Conservation (phyloP, 306 rosid genomes). For the Rubus idaeus region DNA sequence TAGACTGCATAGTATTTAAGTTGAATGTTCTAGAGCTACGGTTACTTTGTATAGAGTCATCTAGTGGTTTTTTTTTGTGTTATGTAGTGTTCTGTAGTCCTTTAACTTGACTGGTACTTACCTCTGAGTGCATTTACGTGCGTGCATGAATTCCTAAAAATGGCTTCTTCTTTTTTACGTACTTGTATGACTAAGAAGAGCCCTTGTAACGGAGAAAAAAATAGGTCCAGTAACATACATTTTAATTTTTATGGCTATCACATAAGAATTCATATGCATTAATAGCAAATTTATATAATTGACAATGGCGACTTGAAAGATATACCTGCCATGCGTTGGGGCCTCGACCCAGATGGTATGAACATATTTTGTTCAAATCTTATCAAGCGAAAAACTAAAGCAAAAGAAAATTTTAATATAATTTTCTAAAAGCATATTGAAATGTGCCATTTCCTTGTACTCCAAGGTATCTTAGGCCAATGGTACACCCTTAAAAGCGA, state of each 20-base stretch:
- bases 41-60: neutral
- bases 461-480: too few species aligned
- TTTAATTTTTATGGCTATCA: neutral
- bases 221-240: neutral
- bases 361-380: neutral
- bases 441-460: neutral
- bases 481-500: neutral
- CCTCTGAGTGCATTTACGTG: neutral
- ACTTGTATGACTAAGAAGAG: neutral
- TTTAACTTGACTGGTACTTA: neutral
- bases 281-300: too few species aligned
- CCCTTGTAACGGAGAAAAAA: neutral
- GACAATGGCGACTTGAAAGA: neutral
- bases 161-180: neutral
- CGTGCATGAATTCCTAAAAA: neutral
- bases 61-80: neutral
- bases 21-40: neutral
- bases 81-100: neutral
- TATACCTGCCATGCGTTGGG: neutral
- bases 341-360: neutral
- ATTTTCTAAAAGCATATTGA: neutral
- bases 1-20: neutral
- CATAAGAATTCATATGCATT: neutral
- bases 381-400: too few species aligned
- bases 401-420: too few species aligned